These are phyloP conservation scores for Candida cerambycidarum DNA, from an alignment of 805 yeast genomes.

Conservation along the genomic window DNA sequence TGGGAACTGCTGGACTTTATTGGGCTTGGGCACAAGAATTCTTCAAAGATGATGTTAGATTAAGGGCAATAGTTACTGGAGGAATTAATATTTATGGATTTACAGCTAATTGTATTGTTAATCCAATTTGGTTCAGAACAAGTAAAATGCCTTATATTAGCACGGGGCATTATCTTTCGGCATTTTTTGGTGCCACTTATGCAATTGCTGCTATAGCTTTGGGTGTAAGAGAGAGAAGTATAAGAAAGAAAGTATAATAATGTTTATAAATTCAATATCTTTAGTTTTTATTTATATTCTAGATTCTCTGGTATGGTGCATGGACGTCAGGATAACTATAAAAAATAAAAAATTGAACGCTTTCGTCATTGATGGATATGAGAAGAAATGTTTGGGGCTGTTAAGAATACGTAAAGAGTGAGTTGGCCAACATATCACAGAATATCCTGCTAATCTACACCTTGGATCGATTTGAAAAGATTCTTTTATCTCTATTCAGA, in stretches of 20 bases:
- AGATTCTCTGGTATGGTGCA: too few relatives aligned
- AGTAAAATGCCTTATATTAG: constrained; percentile 3
- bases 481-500: too few relatives aligned
- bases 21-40: constrained; percentile 8
- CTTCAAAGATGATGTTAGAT: constrained; percentile 5
- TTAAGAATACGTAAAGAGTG: too few relatives aligned
- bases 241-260: neutral
- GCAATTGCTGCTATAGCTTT: neutral
- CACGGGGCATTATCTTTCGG: constrained; percentile 6
- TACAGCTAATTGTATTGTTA: constrained; percentile 5
- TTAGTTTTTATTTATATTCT: too few relatives aligned
- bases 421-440: too few relatives aligned
- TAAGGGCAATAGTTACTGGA: constrained; percentile 4
- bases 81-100: constrained; percentile 7
- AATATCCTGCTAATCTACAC: too few relatives aligned
- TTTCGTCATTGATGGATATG: too few relatives aligned
- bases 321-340: too few relatives aligned
- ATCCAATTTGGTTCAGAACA: constrained; percentile 6
- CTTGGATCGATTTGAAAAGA: too few relatives aligned
- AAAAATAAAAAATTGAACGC: too few relatives aligned
- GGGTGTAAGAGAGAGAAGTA: neutral
- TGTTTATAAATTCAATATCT: too few relatives aligned
- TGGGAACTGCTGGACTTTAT: constrained; percentile 7
- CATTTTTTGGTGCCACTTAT: constrained; percentile 5
- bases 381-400: too few relatives aligned